These are phyloP conservation scores for Monosporascus sp. DNA, from an alignment of 2,329 filamentous ascomycete genomes.

Conservation along the genomic window DNA sequence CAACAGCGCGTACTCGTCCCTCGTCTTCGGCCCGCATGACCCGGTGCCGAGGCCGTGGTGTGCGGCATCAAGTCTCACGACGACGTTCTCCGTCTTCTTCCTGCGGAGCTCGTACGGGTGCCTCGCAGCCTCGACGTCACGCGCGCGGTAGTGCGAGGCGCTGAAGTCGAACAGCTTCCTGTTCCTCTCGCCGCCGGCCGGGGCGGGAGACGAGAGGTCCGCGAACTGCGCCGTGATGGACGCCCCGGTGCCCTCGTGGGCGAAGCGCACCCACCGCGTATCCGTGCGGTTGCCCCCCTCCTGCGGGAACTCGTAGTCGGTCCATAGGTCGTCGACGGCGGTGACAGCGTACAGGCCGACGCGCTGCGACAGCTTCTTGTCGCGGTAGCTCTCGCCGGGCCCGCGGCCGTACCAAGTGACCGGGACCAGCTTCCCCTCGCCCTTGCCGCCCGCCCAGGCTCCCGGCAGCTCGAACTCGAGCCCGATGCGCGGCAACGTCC, in stretches of 20 bases:
- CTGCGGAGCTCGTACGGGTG: slow-evolving; percentile 59
- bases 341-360: slow-evolving; percentile 44
- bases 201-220: slow-evolving; percentile 10
- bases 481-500: slow-evolving; percentile 58
- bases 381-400: slow-evolving; percentile 61
- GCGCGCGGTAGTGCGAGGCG: slow-evolving; percentile 46
- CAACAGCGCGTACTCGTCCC: slow-evolving; percentile 40
- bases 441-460: slow-evolving; percentile 11
- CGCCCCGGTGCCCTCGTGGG: slow-evolving; percentile 15
- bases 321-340: slow-evolving; percentile 47
- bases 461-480: slow-evolving; percentile 39
- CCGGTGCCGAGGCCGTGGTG: slow-evolving; percentile 61
- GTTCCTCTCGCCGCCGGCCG: slow-evolving; percentile 26
- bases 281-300: slow-evolving; percentile 62
- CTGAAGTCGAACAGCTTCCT: slow-evolving; percentile 47
- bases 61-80: slow-evolving; percentile 53
- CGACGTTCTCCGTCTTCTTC: slow-evolving; percentile 46
- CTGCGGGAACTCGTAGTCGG: slow-evolving; percentile 63
- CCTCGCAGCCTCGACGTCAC: slow-evolving; percentile 49
- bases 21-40: slow-evolving; percentile 54
- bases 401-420: slow-evolving; percentile 62
- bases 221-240: slow-evolving; percentile 22
- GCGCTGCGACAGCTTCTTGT: slow-evolving; percentile 58
- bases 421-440: slow-evolving; percentile 20
- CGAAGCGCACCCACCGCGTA: slow-evolving; percentile 51